Conservation (phyloP, 2,329 filamentous ascomycete genomes). For the Achaetomium macrosporum region DNA sequence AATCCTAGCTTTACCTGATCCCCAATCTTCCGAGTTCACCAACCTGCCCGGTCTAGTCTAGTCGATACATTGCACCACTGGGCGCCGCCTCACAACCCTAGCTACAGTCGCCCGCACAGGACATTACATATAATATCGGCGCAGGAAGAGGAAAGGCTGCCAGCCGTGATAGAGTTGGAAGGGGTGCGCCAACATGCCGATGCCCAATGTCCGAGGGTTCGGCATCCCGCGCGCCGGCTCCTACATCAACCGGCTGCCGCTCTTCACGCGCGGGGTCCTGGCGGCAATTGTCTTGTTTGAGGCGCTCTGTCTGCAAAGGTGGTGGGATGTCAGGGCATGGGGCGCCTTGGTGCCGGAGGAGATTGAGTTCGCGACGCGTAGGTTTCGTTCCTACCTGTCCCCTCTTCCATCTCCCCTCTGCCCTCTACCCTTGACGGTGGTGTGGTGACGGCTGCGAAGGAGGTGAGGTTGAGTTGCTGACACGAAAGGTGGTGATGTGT, state of each 20-base stretch:
- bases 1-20: no score
- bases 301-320: conserved; percentile 60
- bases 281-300: conserved; percentile 63
- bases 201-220: conserved; percentile 44
- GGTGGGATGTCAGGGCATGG: conserved; percentile 71
- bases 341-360: conserved; percentile 72
- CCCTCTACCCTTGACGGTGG: neutral
- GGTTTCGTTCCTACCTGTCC: conserved; percentile 30
- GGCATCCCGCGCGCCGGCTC: conserved; percentile 69
- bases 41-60: no score
- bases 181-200: conserved; percentile 24
- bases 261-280: conserved; percentile 72
- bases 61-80: no score
- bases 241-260: conserved; percentile 76
- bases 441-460: neutral
- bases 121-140: neutral
- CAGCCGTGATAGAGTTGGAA: neutral
- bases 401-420: no score
- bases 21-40: no score
- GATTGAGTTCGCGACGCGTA: conserved; percentile 66
- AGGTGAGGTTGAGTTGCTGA: neutral
- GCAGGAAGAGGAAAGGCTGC: neutral
- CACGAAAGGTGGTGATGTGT: neutral
- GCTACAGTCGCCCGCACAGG: no score
- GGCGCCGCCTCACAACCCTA: no score